A percentile compares a stretch with the other conserved stretches of the same genome.
These are phyloP conservation scores for Fusarium concolor DNA, from an alignment of 2,329 filamentous ascomycete species.

Conservation along the genomic window DNA sequence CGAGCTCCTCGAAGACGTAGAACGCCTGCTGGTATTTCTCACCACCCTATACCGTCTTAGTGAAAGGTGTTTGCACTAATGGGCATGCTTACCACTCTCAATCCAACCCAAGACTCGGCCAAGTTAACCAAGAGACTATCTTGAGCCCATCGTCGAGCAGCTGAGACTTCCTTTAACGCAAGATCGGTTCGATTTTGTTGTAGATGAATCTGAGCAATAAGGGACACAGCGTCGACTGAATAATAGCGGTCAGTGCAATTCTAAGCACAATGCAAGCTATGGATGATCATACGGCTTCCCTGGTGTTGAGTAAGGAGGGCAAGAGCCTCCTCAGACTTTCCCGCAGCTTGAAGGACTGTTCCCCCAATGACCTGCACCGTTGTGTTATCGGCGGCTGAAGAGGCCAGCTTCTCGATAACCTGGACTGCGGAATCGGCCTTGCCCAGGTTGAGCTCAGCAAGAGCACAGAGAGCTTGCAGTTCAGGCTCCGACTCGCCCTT, in stretches of 20 bases:
- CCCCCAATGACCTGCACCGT: constrained; percentile 85
- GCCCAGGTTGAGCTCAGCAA: constrained; percentile 75
- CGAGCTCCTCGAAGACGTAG: constrained; percentile 97
- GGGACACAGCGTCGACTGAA: constrained; percentile 78
- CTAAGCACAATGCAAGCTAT: background rate
- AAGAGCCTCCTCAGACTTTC: constrained; percentile 87
- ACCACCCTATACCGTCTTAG: constrained; percentile 73
- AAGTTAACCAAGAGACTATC: constrained; percentile 94
- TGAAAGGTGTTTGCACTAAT: background rate
- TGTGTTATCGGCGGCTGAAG: constrained; percentile 76
- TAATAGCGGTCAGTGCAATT: constrained; percentile 41
- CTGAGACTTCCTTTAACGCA: constrained; percentile 87
- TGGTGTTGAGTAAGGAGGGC: constrained; percentile 84
- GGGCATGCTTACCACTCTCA: constrained; percentile 74
- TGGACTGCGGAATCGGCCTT: constrained; percentile 71
- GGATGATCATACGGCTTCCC: constrained; percentile 75
- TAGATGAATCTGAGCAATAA: constrained; percentile 93
- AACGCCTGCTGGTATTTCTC: constrained; percentile 97
- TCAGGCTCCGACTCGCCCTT: constrained; percentile 76
- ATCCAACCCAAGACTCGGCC: constrained; percentile 93
- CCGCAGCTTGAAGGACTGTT: constrained; percentile 83
- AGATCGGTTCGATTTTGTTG: constrained; percentile 92
- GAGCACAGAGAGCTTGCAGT: constrained; percentile 78
- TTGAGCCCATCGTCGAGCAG: constrained; percentile 93
- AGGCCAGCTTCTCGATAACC: constrained; percentile 74